phyloP scores from a whole-genome alignment of 2,329 filamentous ascomycete species.

The Torrubiellomyces zombiae region DNA sequence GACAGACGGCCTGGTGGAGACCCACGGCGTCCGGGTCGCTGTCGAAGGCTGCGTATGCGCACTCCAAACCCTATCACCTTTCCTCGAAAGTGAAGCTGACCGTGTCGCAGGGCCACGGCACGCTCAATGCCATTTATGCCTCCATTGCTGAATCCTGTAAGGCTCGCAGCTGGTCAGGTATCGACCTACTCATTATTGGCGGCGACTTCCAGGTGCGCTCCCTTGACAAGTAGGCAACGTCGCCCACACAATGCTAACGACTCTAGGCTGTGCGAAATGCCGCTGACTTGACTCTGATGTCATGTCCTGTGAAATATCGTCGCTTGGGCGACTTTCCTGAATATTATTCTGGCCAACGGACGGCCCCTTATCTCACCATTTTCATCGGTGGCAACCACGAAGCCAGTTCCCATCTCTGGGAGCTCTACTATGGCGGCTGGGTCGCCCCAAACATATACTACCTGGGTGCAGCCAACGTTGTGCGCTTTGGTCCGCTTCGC shows the following conservation, averaged over 20 bases:
- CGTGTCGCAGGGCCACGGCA: slow-evolving; percentile 63
- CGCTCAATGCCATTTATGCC: slow-evolving; percentile 78
- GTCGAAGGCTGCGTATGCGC: slow-evolving; percentile 67
- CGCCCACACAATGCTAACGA: not conserved
- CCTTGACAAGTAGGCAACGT: too few relatives aligned
- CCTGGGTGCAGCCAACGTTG: slow-evolving; percentile 77
- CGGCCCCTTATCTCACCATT: slow-evolving; percentile 74
- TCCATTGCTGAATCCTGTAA: slow-evolving; percentile 54
- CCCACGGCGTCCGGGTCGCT: slow-evolving; percentile 52
- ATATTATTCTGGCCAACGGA: slow-evolving; percentile 69
- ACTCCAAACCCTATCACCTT: not conserved
- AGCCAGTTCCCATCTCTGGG: slow-evolving; percentile 75
- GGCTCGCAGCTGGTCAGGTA: slow-evolving; percentile 57
- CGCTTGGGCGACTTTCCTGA: slow-evolving; percentile 81
- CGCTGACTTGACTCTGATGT: slow-evolving; percentile 73
- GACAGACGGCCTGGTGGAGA: slow-evolving; percentile 16
- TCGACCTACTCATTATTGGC: slow-evolving; percentile 86
- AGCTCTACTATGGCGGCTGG: slow-evolving; percentile 94
- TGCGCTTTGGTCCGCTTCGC: slow-evolving; percentile 67
- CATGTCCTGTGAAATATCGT: slow-evolving; percentile 77
- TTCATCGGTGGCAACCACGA: slow-evolving; percentile 95
- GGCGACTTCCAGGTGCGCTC: slow-evolving; percentile 76
- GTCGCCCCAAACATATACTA: slow-evolving; percentile 96
- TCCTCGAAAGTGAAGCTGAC: slow-evolving; percentile 7
- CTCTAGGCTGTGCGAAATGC: slow-evolving; percentile 69